These are phyloP conservation scores for Carex myosuroides DNA, from an alignment of 176 grass and related monocot genomes.

Conservation along the genomic window DNA sequence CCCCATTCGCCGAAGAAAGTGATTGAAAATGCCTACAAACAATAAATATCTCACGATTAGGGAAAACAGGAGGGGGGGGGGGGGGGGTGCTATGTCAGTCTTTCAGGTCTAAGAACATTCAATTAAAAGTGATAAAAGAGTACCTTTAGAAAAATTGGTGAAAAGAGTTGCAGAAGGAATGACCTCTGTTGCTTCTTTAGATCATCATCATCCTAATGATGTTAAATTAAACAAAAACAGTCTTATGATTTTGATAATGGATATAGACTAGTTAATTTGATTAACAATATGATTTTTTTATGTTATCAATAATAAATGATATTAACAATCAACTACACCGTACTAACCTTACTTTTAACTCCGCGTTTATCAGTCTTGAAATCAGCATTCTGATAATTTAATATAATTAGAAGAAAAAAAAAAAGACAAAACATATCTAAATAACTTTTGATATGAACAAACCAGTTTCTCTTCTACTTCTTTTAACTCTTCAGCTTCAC, in stretches of 20 bases:
- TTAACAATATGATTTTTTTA: not conserved
- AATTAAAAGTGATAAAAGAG: slow-evolving; percentile 8
- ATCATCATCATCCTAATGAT: slow-evolving; percentile 64
- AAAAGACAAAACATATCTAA: not conserved
- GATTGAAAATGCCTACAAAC: slow-evolving; percentile 86
- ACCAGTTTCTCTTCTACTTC: slow-evolving; percentile 97
- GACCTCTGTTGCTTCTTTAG: slow-evolving; percentile 74
- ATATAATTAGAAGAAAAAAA: slow-evolving; percentile 28
- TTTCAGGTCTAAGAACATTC: not conserved
- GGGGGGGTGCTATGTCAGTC: not conserved
- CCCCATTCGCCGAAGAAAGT: slow-evolving; percentile 99
- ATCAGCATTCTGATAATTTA: slow-evolving; percentile 60
- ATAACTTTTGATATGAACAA: slow-evolving; percentile 15
- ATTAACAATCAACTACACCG: not conserved
- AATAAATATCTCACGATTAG: not conserved
- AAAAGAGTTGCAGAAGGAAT: slow-evolving; percentile 81
- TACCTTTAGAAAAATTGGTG: slow-evolving; percentile 98
- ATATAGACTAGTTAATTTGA: not conserved
- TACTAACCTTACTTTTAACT: slow-evolving; percentile 66
- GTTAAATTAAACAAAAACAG: not conserved
- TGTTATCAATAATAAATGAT: not conserved
- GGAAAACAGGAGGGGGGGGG: not conserved
- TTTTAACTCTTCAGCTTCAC: slow-evolving; percentile 71
- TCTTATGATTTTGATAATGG: not conserved
- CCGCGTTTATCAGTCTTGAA: slow-evolving; percentile 62